Base-by-base conservation (phyloP, 2,329 filamentous ascomycete species). In the Clarireedia homoeocarpa region DNA sequence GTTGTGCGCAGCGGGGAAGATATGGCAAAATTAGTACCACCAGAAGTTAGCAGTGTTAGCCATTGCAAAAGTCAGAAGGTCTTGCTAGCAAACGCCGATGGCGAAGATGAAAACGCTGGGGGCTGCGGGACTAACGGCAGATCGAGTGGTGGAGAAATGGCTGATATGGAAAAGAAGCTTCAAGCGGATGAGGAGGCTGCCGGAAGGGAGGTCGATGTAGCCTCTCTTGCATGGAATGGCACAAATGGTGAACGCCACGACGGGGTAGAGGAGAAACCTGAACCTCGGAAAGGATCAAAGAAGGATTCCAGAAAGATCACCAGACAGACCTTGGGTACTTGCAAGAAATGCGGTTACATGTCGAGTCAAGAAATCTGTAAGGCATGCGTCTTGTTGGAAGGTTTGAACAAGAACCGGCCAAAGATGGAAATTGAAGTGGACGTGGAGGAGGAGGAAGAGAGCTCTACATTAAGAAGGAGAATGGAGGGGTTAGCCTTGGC, bases 1-100 rank as follows among this genome's bases (percentile, higher is more conserved):
- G 90, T 99, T 53, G 92, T 99, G 27, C 81, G 88, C 57, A 96
- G 91, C 67, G 94, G 94, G 39, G 92, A 97, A 71, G 94, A 97
- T 62, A 96, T 99, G 89, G 92, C 91, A 9, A 84, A 82, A 56
- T 75, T 97, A n/a, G 88, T 94, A 0, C 88, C 88, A 0, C 76
- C 76, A 14, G 77, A 80, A 55, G 71, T 80, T 15, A 72, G 71
- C 26, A 74, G 75, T 23, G 70, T 73, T 7, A 77, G 76, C 61
- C 72, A 67, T 38, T 80, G 78, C 66, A 75, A 74, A 50, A 75
- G 72, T 65, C 75, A 70, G 61, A 70, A 67, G 66, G 69, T 69
- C 54, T 63, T 62, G 58, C 62, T 68, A 26, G 66, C 65, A 61
- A 63, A 59, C 62, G 63, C 65, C 59, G 64, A 67, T 60, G 66